Evolutionary conservation across 306 rosid genomes (phyloP).

Genomic region (Inga leiocalycina): DNA sequence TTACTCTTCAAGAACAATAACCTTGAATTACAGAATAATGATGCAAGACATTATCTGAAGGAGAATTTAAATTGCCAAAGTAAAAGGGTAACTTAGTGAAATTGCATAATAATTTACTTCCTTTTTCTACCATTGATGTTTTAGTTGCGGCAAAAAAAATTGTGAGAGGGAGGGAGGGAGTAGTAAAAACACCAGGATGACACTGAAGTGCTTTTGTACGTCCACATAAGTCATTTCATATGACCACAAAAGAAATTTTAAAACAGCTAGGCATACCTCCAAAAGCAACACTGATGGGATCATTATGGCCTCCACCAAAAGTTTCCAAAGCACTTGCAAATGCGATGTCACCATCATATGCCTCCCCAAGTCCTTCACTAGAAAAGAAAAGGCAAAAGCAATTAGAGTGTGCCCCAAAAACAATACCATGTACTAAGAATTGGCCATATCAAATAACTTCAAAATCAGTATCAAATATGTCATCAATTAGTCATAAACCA

Average conservation of each 20-base stretch:
- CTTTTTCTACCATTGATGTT: not conserved
- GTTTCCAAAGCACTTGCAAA: conserved; percentile 96
- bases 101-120: conserved; percentile 3
- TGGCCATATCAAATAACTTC: conserved; percentile 15
- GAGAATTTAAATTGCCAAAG: conserved; percentile 11
- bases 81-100: conserved; percentile 7
- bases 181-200: conserved; percentile 7
- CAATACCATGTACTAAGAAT: conserved; percentile 6
- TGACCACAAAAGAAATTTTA: not conserved
- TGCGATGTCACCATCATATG: conserved; percentile 98
- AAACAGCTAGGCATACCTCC: conserved; percentile 64
- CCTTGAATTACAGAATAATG: conserved; percentile 17
- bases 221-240: conserved; percentile 13
- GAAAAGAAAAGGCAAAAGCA: conserved; percentile 35
- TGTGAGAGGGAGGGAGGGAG: not conserved
- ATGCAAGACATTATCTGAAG: conserved; percentile 28
- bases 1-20: conserved; percentile 15
- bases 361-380: conserved; percentile 99
- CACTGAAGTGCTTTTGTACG: not conserved
- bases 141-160: not conserved
- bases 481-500: not conserved
- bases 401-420: conserved; percentile 35
- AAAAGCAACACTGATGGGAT: conserved; percentile 98
- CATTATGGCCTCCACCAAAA: conserved; percentile 99
- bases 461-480: conserved; percentile 31